Base-by-base conservation (phyloP, 2,329 filamentous ascomycete genomes). In the Xylariaceae sp. region DNA sequence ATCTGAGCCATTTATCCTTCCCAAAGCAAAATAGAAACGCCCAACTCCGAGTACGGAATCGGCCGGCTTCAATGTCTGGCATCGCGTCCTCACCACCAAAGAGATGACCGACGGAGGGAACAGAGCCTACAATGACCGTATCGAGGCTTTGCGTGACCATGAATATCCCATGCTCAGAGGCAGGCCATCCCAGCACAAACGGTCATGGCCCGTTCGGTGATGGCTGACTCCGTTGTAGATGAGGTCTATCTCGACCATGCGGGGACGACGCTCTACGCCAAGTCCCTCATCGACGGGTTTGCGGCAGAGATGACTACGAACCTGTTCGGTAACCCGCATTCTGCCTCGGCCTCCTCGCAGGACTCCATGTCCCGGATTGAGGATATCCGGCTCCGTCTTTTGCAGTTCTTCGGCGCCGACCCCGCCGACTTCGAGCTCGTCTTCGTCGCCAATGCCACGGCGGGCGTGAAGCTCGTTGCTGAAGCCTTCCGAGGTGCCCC, bases 241-340 rank as follows among this genome's bases (percentile, higher is more conserved):
- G 77, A 76, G 8, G 69, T 80, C 29, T 96, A 95, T 57, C 79
- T 96, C 36, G 90, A 96, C 50, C 89, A 96, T 80, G 88, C 88
- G 0, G 90, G 88, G n/a, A 85, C 86, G n/a, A 90, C 89, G 0
- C 67, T 83, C 1, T 86, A 83, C 53, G 68, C 87, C 26, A 90
- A 83, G 56, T 88, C 84, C 19, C 61, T 92, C 16, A 79, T 96
- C 57, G 82, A 90, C 44, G 68, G 64, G 16, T 94, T 94, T 59
- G 77, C 85, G 7, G 58, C 63, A n/a, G 84, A 92, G 39, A 81
- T 95, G 71, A 80, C 80, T 17, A 67, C 73, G 4, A 83, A 79
- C 47, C 65, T 96, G 1, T 88, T 89, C 46, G 90, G 89, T 23
- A 96, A 96, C 43, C 90, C 90, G 1, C 90, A 96, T 59, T 95